Evolutionary conservation across 2,329 filamentous ascomycete species (phyloP), one percentile per base, ranked within the genome.

Genomic region (Epichloe hybrida): DNA sequence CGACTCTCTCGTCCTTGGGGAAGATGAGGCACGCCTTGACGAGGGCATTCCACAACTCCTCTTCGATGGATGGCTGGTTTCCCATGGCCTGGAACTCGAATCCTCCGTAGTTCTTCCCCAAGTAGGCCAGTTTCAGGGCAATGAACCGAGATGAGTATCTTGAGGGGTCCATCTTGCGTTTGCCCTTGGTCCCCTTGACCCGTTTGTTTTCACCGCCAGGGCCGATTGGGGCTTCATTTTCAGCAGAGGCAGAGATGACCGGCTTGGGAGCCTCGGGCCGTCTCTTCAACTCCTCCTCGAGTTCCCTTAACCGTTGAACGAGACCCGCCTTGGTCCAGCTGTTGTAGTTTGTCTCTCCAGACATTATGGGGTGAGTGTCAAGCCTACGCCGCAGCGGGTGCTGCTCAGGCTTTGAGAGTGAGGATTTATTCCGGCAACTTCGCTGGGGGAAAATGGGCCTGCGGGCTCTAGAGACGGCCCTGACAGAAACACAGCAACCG

Each of bases 31-130:
- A 80, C 5, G 86, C 80, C 66, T 86, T 91, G 51, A 83, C 81
- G 57, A 98, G 70, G 0, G 90, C 93, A 68, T 90, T 90, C 87
- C 89, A 98, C 46, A 98, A 65, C 67, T 90, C 86, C 68, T 95
- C 89, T 67, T 98, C 93, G 55, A 98, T 86, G 0, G 89, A 90
- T 5, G 91, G 83, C 55, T 87, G 66, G 3, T 80, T 70, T 53
- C 85, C 84, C 57, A 81, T 81, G 53, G 77, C 76, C 62, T 91
- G 84, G 66, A 91, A 87, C 71, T 98, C 93, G 65, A 89, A 94
- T 1, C 93, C 93, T 66, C 93, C 91, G 67, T 97, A 98, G 50
- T 80, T 79, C 64, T 88, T 86, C 45, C 93, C 93, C 37, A 97
- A 71, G 65, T 98, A 98, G 39, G 93, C 90, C 55, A 98, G 82